Conservation (phyloP, 2,329 filamentous ascomycete genomes). For the Alternaria brassicicola region DNA sequence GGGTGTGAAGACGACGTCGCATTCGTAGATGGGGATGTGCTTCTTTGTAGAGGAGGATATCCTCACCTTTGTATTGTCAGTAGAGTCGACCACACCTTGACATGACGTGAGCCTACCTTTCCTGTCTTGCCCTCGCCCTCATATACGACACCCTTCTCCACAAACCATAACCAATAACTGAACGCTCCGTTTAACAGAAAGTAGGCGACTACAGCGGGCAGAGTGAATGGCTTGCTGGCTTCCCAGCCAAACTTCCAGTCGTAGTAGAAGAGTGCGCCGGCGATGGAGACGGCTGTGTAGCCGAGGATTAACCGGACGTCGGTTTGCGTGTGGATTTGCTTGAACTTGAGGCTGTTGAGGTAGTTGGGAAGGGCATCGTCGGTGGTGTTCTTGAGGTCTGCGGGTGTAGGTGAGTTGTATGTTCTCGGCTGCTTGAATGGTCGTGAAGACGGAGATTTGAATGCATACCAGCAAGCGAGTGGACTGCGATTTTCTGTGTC, state of each 20-base stretch:
- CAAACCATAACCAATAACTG: constrained; percentile 81
- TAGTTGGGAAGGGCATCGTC: constrained; percentile 96
- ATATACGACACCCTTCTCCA: constrained; percentile 84
- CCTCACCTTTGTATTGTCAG: constrained; percentile 62
- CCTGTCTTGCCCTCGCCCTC: constrained; percentile 72
- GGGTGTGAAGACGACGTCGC: constrained; percentile 66
- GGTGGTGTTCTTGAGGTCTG: constrained; percentile 94
- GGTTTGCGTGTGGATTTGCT: constrained; percentile 77
- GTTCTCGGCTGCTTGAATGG: constrained; percentile 11
- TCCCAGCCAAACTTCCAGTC: constrained; percentile 94
- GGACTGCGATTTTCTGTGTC: constrained; percentile 64
- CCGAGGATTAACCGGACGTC: constrained; percentile 85
- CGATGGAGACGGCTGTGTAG: constrained; percentile 79
- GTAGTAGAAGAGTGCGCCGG: constrained; percentile 83
- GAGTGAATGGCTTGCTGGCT: constrained; percentile 78
- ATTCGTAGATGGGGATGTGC: constrained; percentile 78
- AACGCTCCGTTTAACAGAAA: constrained; percentile 77
- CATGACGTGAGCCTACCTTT: constrained; percentile 56
- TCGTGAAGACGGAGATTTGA: background rate
- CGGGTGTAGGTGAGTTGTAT: constrained; percentile 17
- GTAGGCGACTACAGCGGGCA: constrained; percentile 79
- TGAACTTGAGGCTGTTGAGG: constrained; percentile 85
- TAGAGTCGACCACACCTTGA: background rate
- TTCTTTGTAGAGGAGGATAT: constrained; percentile 78
- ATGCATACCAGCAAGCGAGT: constrained; percentile 67